Conservation (phyloP, 192 early-diverging fungal species). For the Allomyces arbusculus region DNA sequence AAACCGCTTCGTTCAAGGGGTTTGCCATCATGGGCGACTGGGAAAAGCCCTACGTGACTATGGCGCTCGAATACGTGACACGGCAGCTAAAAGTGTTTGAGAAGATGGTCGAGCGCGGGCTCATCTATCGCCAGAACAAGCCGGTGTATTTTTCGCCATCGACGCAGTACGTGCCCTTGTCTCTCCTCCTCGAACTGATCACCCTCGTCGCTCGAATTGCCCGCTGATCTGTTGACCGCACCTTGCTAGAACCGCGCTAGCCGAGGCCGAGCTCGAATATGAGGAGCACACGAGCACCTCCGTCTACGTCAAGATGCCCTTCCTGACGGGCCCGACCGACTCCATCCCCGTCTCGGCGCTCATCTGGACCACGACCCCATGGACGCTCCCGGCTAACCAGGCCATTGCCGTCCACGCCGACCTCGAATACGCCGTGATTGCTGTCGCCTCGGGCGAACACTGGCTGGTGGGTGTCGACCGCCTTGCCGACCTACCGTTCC, state of each 20-base stretch:
- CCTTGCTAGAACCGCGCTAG: slow-evolving; percentile 37
- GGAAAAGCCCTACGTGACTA: slow-evolving; percentile 44
- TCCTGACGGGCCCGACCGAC: slow-evolving; percentile 7
- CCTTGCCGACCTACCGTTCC: too few relatives aligned
- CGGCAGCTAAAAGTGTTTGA: slow-evolving; percentile 49
- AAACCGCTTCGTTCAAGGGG: slow-evolving; percentile 32
- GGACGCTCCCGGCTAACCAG: slow-evolving; percentile 58
- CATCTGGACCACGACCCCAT: slow-evolving; percentile 66
- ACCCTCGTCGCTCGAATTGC: neutral
- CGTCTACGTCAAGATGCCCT: slow-evolving; percentile 45
- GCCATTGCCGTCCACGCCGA: slow-evolving; percentile 47
- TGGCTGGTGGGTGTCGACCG: neutral
- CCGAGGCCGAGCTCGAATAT: slow-evolving; percentile 63
- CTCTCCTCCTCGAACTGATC: too few relatives aligned
- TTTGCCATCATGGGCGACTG: slow-evolving; percentile 60
- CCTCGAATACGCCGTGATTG: slow-evolving; percentile 32
- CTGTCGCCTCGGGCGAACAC: neutral
- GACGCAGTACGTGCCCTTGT: slow-evolving; percentile 22
- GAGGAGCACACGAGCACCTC: slow-evolving; percentile 49
- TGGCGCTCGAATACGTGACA: slow-evolving; percentile 54
- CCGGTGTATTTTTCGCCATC: slow-evolving; percentile 74
- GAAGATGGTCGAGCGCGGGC: slow-evolving; percentile 45
- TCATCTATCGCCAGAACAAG: slow-evolving; percentile 55
- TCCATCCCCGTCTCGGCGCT: slow-evolving; percentile 16
- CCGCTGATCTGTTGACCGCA: neutral